phyloP scores from a whole-genome alignment of 768 basidiomycete genomes.

The Mycena pura region DNA sequence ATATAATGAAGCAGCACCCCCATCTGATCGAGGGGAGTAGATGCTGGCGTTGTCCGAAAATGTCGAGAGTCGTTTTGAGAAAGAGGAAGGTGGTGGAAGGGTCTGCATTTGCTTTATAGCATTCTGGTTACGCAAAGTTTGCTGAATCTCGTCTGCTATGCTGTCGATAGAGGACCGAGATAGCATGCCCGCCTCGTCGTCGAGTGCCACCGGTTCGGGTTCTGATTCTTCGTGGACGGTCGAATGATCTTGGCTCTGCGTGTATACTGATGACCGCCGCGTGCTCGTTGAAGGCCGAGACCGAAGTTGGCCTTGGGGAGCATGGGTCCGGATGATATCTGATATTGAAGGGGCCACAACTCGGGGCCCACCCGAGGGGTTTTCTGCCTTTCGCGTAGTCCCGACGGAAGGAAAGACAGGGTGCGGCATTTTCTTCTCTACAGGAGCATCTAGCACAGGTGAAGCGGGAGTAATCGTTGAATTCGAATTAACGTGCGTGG shows the following conservation, averaged over 20 bases:
- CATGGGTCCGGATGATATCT: conserved; percentile 85
- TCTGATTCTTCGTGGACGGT: conserved; percentile 63
- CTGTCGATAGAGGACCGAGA: conserved; percentile 90
- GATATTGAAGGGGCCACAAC: conserved; percentile 80
- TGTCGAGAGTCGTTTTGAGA: conserved; percentile 55
- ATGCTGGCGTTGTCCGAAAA: conserved; percentile 65
- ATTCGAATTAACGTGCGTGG: conserved; percentile 27
- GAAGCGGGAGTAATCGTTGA: conserved; percentile 26
- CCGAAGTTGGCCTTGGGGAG: conserved; percentile 63
- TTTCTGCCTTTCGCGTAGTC: conserved; percentile 25
- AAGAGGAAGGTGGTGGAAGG: conserved; percentile 46
- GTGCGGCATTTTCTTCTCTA: not conserved
- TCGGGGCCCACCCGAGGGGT: conserved; percentile 46
- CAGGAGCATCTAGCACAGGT: conserved; percentile 8
- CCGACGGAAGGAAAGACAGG: conserved; percentile 27
- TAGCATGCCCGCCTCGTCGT: conserved; percentile 68
- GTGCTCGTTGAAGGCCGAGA: conserved; percentile 52
- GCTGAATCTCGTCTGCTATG: conserved; percentile 81
- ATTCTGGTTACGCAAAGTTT: conserved; percentile 68
- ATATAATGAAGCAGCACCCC: conserved; percentile 55
- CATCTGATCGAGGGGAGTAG: conserved; percentile 62
- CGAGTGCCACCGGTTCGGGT: conserved; percentile 51
- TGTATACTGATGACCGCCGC: conserved; percentile 54
- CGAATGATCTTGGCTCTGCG: conserved; percentile 53
- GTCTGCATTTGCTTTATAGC: conserved; percentile 43